phyloP scores from a whole-genome alignment of 345 rosid genomes.

The Citrus medica region DNA sequence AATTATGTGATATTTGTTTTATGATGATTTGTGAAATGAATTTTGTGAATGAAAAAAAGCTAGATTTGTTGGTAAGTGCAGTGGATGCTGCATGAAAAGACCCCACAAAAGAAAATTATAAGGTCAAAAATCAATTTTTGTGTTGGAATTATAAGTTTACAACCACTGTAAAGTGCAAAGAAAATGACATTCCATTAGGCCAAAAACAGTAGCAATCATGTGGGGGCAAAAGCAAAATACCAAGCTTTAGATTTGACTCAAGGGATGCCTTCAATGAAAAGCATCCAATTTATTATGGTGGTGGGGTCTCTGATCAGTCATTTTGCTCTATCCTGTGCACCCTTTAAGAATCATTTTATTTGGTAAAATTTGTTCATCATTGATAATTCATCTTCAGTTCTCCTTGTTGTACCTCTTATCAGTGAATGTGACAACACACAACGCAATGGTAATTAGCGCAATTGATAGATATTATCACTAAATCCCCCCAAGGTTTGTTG shows the following conservation, averaged over 20 bases:
- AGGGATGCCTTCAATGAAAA: constrained; percentile 10
- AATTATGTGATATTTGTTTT: too few species aligned
- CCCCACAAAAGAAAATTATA: constrained; percentile 1
- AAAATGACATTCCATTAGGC: neutral
- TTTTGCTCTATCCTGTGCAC: neutral
- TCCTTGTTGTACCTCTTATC: neutral
- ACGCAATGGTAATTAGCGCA: too few species aligned
- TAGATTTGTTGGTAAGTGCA: constrained; percentile 10
- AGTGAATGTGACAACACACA: too few species aligned
- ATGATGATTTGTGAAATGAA: too few species aligned
- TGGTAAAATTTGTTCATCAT: neutral
- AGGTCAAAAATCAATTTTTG: constrained; percentile 5
- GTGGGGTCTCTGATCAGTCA: neutral
- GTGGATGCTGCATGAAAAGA: neutral
- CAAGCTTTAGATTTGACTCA: constrained; percentile 3
- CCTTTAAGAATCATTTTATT: neutral
- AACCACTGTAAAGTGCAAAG: neutral
- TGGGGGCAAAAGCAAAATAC: neutral
- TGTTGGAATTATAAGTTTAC: constrained; percentile 4
- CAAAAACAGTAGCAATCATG: constrained; percentile 15
- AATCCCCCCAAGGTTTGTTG: too few species aligned
- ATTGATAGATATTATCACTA: too few species aligned
- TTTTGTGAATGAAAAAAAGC: neutral
- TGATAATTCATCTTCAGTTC: neutral
- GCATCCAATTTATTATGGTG: constrained; percentile 12